Percentiles rank a stretch among this genome's conserved stretches.
Conservation (phyloP, 257 asterid genomes). For the Jaltomata sinuosa region DNA sequence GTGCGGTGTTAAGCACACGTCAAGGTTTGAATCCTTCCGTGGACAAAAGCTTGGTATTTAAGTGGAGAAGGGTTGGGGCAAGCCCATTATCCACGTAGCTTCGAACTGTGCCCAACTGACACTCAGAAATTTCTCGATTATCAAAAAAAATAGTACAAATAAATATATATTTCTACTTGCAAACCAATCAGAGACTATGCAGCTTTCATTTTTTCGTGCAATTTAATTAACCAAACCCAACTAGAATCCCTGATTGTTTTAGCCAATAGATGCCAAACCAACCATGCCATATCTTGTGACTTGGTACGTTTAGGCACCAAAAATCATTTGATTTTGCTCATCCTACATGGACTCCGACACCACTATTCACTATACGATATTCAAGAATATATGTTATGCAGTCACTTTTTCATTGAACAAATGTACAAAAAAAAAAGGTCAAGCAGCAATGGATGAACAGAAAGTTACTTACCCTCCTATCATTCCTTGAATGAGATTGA, state of each 20-base stretch:
- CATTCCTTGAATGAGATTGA: slow-evolving; percentile 82
- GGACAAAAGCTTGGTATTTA: neutral
- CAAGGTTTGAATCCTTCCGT: neutral
- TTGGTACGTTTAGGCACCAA: neutral
- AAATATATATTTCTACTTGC: neutral
- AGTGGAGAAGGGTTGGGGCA: neutral
- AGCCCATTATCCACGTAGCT: neutral
- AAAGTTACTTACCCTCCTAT: slow-evolving; percentile 64
- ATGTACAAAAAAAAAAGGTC: neutral
- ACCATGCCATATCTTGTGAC: neutral
- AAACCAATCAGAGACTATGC: neutral
- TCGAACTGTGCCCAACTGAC: neutral
- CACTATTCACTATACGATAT: neutral
- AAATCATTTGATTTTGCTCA: neutral
- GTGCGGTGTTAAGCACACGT: neutral
- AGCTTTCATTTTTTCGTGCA: neutral
- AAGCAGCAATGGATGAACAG: neutral
- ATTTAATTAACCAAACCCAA: neutral
- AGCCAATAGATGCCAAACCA: neutral
- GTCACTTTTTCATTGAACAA: neutral
- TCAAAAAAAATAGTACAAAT: neutral
- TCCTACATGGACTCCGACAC: neutral
- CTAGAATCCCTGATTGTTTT: neutral
- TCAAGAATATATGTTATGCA: neutral
- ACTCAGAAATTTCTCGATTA: neutral